phyloP scores from a whole-genome alignment of 768 basidiomycete genomes.

The Trichaptum fuscoviolaceum region DNA sequence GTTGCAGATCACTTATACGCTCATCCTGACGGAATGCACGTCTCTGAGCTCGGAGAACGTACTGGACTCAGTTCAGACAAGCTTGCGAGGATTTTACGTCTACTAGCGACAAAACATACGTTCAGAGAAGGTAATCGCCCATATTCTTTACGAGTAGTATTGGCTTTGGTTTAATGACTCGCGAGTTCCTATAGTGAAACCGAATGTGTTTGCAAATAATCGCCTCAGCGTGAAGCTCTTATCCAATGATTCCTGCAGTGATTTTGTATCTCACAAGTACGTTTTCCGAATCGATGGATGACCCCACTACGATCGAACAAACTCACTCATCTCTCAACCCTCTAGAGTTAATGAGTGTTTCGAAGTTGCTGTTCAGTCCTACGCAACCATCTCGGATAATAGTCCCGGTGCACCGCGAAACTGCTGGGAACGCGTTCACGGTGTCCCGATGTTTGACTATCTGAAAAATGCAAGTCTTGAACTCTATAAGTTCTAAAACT shows the following conservation, averaged over 20 bases:
- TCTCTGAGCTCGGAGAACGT: conserved; percentile 22
- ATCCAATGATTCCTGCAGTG: conserved; percentile 15
- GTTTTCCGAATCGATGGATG: background rate
- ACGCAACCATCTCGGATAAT: background rate
- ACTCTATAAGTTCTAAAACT: background rate
- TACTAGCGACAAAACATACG: conserved; percentile 24
- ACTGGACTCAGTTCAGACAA: conserved; percentile 21
- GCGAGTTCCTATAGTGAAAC: conserved; percentile 18
- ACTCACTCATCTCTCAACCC: background rate
- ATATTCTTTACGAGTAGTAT: too few species aligned
- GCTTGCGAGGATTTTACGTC: conserved; percentile 25
- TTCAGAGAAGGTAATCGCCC: conserved; percentile 28
- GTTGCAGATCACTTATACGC: conserved; percentile 23
- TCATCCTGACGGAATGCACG: conserved; percentile 26
- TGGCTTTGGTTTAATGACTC: background rate
- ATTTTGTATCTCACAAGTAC: too few species aligned
- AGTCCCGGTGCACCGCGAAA: background rate
- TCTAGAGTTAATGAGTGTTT: conserved; percentile 5
- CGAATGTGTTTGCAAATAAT: conserved; percentile 29
- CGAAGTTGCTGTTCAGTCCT: background rate
- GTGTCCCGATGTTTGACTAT: background rate
- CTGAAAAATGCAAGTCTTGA: background rate
- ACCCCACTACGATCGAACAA: background rate
- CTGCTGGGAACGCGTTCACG: background rate
- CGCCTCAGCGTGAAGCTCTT: conserved; percentile 27